Percentiles rank a stretch among this genome's conserved stretches.
Conservation (phyloP, 2,329 filamentous ascomycete genomes). For the Sarocladiaceae sp. region DNA sequence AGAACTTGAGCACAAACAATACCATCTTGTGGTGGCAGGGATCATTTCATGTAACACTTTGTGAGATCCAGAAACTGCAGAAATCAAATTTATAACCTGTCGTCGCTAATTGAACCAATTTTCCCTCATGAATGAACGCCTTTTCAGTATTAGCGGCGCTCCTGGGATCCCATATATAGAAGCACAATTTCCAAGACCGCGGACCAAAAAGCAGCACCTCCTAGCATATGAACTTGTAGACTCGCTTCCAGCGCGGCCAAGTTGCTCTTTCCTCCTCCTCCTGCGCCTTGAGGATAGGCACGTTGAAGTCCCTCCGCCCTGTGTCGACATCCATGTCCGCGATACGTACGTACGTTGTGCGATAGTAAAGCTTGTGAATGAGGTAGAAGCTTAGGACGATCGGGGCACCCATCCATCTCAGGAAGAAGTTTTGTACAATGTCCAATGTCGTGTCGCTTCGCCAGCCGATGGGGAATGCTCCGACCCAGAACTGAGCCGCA, state of each 20-base stretch:
- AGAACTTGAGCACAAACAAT: no score
- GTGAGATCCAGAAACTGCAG: no score
- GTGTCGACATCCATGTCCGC: slow-evolving; percentile 84
- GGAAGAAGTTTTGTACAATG: slow-evolving; percentile 66
- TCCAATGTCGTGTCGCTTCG: slow-evolving; percentile 34
- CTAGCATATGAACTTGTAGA: slow-evolving; percentile 71
- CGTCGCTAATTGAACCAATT: no score
- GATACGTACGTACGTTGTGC: slow-evolving; percentile 61
- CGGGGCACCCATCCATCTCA: slow-evolving; percentile 66
- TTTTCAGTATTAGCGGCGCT: no score
- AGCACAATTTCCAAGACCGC: neutral
- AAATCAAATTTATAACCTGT: no score
- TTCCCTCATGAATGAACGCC: no score
- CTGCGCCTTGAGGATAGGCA: slow-evolving; percentile 72
- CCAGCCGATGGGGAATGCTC: slow-evolving; percentile 69
- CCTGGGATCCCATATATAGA: no score
- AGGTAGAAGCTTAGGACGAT: slow-evolving; percentile 66
- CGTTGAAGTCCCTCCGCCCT: slow-evolving; percentile 78
- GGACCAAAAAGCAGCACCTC: neutral
- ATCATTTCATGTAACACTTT: no score
- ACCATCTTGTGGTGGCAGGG: no score
- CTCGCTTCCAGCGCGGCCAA: slow-evolving; percentile 75
- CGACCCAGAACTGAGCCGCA: slow-evolving; percentile 83
- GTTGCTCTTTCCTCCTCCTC: slow-evolving; percentile 68
- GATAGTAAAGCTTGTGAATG: slow-evolving; percentile 70